Percentiles rank a stretch among this genome's conserved stretches.
Evolutionary conservation across 75 land plant genomes (phyloP).

Genomic region (Pinus taeda): DNA sequence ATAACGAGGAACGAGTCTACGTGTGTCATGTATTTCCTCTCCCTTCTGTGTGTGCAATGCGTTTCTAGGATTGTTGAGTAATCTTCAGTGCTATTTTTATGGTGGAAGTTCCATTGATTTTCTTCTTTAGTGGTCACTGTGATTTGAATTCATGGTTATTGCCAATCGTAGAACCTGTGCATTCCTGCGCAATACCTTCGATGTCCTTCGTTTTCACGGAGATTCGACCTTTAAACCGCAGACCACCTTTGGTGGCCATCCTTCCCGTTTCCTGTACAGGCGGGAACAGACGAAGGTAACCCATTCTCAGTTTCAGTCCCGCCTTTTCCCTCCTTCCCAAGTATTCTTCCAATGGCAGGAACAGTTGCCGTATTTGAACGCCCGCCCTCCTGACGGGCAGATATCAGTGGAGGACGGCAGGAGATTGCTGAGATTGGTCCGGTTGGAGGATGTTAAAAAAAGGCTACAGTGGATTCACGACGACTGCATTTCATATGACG

Average conservation of each 20-base stretch:
- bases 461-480: constrained; percentile 23
- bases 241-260: too few relatives aligned
- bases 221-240: neutral
- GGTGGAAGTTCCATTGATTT: too few relatives aligned
- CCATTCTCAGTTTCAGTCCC: neutral
- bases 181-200: neutral
- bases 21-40: too few relatives aligned
- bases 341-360: neutral
- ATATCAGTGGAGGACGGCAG: constrained; percentile 37
- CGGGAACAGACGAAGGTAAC: neutral
- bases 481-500: constrained; percentile 39
- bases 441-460: constrained; percentile 43
- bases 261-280: neutral
- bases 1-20: too few relatives aligned
- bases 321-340: neutral
- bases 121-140: too few relatives aligned
- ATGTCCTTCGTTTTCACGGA: neutral
- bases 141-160: neutral
- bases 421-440: constrained; percentile 40
- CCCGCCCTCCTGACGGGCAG: neutral
- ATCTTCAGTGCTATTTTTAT: too few relatives aligned
- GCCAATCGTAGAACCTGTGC: neutral
- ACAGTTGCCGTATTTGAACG: neutral
- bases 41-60: too few relatives aligned
- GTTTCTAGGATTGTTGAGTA: too few relatives aligned